A percentile compares a stretch with the other conserved stretches of the same genome.
phyloP scores from a whole-genome alignment of 306 rosid genomes.

The Hippophae tibetana region DNA sequence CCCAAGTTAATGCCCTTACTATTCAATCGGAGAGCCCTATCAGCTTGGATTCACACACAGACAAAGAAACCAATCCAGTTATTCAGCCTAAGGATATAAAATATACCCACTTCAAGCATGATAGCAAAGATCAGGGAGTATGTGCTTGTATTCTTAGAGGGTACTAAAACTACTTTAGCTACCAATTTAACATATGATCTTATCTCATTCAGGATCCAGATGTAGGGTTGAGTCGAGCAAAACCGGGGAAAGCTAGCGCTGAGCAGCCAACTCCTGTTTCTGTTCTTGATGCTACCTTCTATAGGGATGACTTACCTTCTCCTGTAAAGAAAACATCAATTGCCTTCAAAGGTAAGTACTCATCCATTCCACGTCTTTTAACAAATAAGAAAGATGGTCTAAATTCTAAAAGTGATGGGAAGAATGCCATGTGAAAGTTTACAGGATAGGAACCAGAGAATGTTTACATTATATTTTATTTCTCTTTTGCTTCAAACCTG shows the following conservation, averaged over 20 bases:
- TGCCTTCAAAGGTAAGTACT: conserved; percentile 42
- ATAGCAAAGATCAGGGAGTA: conserved; percentile 37
- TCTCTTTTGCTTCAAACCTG: no score
- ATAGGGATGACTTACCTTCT: conserved; percentile 82
- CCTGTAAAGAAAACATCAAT: conserved; percentile 66
- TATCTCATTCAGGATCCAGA: conserved; percentile 36
- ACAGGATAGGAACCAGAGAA: background rate
- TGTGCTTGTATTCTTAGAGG: conserved; percentile 14
- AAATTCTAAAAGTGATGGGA: conserved; percentile 5
- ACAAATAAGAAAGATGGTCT: conserved; percentile 2
- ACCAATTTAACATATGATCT: conserved; percentile 17
- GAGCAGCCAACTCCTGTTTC: conserved; percentile 95
- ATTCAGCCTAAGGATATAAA: conserved; percentile 27
- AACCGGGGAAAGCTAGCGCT: conserved; percentile 25
- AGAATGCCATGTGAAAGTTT: background rate
- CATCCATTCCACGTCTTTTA: conserved; percentile 15
- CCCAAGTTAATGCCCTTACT: conserved; percentile 32
- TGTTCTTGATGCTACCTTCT: conserved; percentile 81
- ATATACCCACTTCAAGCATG: conserved; percentile 20
- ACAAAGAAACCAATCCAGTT: conserved; percentile 27
- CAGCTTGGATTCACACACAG: conserved; percentile 25
- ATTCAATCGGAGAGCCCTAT: conserved; percentile 37
- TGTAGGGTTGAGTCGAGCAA: conserved; percentile 30
- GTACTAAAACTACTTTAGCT: conserved; percentile 7
- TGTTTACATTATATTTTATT: no score